Conservation (phyloP, 2,329 filamentous ascomycete genomes). For the Paracorniculantispora psalliotae region DNA sequence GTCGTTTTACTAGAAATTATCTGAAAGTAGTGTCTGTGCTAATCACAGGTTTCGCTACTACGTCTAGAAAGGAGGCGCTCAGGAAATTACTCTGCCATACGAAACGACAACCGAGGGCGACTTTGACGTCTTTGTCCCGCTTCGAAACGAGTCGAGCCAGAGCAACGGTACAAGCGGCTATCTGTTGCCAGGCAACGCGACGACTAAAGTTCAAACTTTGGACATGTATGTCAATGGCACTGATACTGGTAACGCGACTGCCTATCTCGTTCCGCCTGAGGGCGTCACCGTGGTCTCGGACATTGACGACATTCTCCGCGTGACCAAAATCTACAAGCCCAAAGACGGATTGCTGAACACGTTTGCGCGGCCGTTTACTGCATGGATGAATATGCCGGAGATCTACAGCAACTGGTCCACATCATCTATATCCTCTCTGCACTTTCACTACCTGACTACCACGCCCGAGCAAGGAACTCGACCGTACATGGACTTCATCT, state of each 20-base stretch:
- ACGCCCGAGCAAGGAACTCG: conserved; percentile 73
- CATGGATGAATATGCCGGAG: conserved; percentile 75
- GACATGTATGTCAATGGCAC: conserved; percentile 64
- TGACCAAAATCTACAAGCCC: conserved; percentile 76
- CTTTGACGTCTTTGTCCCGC: conserved; percentile 65
- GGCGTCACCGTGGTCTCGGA: conserved; percentile 72
- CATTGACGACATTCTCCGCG: conserved; percentile 74
- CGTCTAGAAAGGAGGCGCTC: conserved; percentile 47
- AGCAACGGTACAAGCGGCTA: conserved; percentile 30
- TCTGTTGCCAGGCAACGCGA: conserved; percentile 59
- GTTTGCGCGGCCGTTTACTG: conserved; percentile 64
- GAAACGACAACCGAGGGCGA: conserved; percentile 64
- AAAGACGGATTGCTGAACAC: conserved; percentile 71
- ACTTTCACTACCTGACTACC: conserved; percentile 80
- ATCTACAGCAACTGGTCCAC: conserved; percentile 72
- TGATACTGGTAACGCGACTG: conserved; percentile 65
- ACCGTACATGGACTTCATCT: conserved; percentile 78
- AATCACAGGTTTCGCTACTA: background rate
- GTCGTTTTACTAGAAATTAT: background rate
- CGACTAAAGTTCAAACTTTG: conserved; percentile 59
- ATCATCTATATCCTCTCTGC: conserved; percentile 51
- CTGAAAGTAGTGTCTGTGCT: no score
- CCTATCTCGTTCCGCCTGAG: conserved; percentile 65
- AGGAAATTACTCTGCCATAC: conserved; percentile 60
- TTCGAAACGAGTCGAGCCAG: conserved; percentile 27